Evolutionary conservation across 345 rosid species (phyloP).

Genomic region (Ceriops decandra): DNA sequence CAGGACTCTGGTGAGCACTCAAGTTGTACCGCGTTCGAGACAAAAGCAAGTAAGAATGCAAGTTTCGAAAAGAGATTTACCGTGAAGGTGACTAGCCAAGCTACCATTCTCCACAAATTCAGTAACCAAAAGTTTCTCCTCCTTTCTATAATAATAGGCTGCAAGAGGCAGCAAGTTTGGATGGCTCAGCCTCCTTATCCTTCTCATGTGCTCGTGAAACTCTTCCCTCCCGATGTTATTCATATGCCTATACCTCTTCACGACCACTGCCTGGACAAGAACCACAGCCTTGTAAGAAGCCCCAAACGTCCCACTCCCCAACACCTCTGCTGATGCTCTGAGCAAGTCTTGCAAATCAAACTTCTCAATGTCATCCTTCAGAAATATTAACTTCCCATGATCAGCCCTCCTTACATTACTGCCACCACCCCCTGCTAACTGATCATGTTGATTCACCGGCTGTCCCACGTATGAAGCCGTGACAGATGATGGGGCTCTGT

Average conservation of each 20-base stretch:
- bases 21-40: too few relatives aligned
- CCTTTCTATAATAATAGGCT: conserved; percentile 68
- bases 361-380: conserved; percentile 42
- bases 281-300: conserved; percentile 64
- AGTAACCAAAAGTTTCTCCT: conserved; percentile 65
- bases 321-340: conserved; percentile 68
- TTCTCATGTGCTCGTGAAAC: conserved; percentile 63
- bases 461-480: not conserved
- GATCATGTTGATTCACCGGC: not conserved
- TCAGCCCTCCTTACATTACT: conserved; percentile 21
- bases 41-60: not conserved
- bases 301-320: conserved; percentile 83
- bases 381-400: conserved; percentile 41
- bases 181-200: conserved; percentile 56
- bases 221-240: conserved; percentile 61
- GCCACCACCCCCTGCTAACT: not conserved
- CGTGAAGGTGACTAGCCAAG: conserved; percentile 72
- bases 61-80: conserved; percentile 25
- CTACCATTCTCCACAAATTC: conserved; percentile 50
- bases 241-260: conserved; percentile 80
- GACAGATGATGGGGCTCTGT: conserved; percentile 14
- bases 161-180: conserved; percentile 50
- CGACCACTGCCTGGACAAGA: conserved; percentile 44
- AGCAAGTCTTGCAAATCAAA: conserved; percentile 71
- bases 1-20: too few relatives aligned